Evolutionary conservation across 78 protist species (phyloP).

Genomic region (slime mould (Dictyostelium discoideum)): dicty_2.7 NC_007088.5:5497001-5497500

Average conservation of each 20-base stretch:
- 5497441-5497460: conserved; percentile 14
- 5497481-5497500: not conserved
- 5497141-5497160: not conserved
- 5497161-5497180: conserved; percentile 24
- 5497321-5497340: conserved; percentile 1
- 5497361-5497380: conserved; percentile 40
- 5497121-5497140: not conserved
- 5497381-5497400: conserved; percentile 36
- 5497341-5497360: not conserved
- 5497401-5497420: conserved; percentile 52
- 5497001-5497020: conserved; percentile 13
- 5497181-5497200: conserved; percentile 49
- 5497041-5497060: not conserved
- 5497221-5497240: conserved; percentile 60
- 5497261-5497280: conserved; percentile 2
- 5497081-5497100: not conserved
- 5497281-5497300: conserved; percentile 20
- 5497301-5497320: conserved; percentile 33
- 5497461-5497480: not conserved
- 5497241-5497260: not conserved
- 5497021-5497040: not conserved
- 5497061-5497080: not conserved
- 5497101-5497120: not conserved
- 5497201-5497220: conserved; percentile 25
- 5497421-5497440: conserved; percentile 43